Base-by-base conservation (phyloP, 2,329 filamentous ascomycete species). In the Microcyclosporella mali region DNA sequence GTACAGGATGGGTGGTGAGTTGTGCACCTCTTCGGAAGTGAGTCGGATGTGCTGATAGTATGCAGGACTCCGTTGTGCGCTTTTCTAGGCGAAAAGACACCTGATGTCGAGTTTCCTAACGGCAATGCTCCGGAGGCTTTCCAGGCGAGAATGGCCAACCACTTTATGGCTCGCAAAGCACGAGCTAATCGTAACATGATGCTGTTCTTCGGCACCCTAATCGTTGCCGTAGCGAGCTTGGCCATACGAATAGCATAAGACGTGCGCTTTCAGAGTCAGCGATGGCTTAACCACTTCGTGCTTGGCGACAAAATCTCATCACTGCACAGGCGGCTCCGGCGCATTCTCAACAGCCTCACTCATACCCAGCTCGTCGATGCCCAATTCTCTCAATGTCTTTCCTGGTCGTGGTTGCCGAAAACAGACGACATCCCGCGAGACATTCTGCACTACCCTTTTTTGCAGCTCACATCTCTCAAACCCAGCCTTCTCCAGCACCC, bases 401-500 rank as follows among this genome's bases (percentile, higher is more conserved):
- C 56, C 54, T 6, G 56, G 57, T 36, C 57, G 44, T 12, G 56
- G 42, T 8, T 65, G 48, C 19, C 64, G 57, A 43, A 55, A 70
- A 1, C 68, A 55, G 30, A 63, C 40, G 2, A 63, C 64, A 63
- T 34, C 66, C 36, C 10, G 57, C 47, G 10, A 60, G 56, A 65
- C 66, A 28, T 34, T 29, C 18, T 30, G 19, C 6, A 33, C 29
- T 8, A 15, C 30, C 14, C 33, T 30, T 19, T 33, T 28, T 14
- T 15, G 33, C 18, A 49, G 59, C 51, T 70, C 69, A 33, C 46
- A 45, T 9, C 31, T 33, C 2, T 37, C 43, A 49, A 83, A 79
- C 1, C 79, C 79, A 11, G 57, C 62, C 56, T 82, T 83, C 36
- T 59, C 53, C 41, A 85, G 51, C 6, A 85, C 74, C 2, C 68